Conservation (phyloP, 23 red algal species). For the Pyropia yezoensis region DNA sequence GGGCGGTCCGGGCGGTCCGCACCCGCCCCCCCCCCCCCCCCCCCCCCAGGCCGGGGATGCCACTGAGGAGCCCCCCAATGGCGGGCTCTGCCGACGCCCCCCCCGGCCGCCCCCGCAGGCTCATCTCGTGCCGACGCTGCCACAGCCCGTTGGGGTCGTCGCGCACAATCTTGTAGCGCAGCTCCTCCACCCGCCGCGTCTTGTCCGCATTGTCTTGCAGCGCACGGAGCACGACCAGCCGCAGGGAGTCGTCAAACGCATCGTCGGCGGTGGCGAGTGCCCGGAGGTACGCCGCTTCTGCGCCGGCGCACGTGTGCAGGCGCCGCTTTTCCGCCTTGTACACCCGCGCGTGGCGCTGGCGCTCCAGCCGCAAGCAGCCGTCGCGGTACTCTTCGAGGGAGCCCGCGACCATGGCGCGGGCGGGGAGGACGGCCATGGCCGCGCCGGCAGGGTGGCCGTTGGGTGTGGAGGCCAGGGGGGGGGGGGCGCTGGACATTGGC, state of each 20-base stretch:
- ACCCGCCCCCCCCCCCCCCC: too few relatives aligned
- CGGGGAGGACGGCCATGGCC: too few relatives aligned
- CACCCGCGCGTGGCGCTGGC: constrained; percentile 28
- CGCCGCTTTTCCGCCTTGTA: constrained; percentile 53
- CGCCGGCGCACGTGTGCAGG: constrained; percentile 17
- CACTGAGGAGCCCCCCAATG: too few relatives aligned
- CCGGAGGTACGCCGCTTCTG: constrained; percentile 22
- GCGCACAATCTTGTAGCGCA: constrained; percentile 47
- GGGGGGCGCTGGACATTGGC: too few relatives aligned
- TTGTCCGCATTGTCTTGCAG: constrained; percentile 47
- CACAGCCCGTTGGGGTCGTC: constrained; percentile 32
- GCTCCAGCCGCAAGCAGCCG: constrained; percentile 50
- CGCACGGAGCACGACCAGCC: constrained; percentile 13
- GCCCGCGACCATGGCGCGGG: constrained; percentile 5
- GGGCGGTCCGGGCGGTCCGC: too few relatives aligned
- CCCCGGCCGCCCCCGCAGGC: constrained; percentile 15
- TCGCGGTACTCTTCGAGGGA: constrained; percentile 66
- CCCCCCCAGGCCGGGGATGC: too few relatives aligned
- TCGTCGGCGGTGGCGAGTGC: constrained; percentile 23
- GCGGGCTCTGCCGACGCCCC: too few relatives aligned
- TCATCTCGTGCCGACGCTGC: constrained; percentile 50
- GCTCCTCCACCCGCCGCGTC: constrained; percentile 39
- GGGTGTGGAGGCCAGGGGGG: too few relatives aligned
- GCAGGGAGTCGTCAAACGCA: constrained; percentile 18
- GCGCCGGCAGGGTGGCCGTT: too few relatives aligned